Base-by-base conservation (phyloP, 495 filamentous ascomycete species). In the Collariella sp. region DNA sequence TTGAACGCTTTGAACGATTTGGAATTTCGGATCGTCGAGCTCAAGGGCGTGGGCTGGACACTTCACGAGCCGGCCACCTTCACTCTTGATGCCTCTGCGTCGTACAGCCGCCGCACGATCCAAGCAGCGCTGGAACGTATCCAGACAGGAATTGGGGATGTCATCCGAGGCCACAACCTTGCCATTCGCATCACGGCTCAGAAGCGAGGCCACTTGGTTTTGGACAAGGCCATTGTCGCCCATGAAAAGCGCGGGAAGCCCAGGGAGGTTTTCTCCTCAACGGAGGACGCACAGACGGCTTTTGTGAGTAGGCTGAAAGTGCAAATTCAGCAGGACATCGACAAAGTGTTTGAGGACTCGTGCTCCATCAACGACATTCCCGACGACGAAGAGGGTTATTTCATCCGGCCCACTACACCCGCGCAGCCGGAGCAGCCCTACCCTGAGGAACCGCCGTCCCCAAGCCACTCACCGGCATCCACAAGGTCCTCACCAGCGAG, bases 191-290 rank as follows among this genome's bases (percentile, higher is more conserved):
- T 77, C 65, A 68, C 49, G 7, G 73, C 70, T 7, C 63, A 72
- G 48, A 77, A 77, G 49, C 64, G 74, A 33, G 73, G 73, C 0
- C 74, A 77, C 48, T 62, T 74, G 13, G 59, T 77, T 10, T 45
- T 77, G 34, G 69, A 75, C 50, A 76, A 75, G 55, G 72, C 71
- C 6, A 67, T 76, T 7, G 67, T 76, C 2, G 64, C 73, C 12
- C 67, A 67, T 22, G 67, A 71, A 22, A 62, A 61, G 40, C 57
- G 41, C 13, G 64, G 59, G 9, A 51, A 29, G 16, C 40, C 50
- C 2, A 49, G 20, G 42, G 62, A 68, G 52, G 29, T 12, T 7
- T 64, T 62, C 33, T 10, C 40, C 5, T 64, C 58, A 23, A 54
- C 34, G 4, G 54, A 63, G 18, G 60, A 67, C 7, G 63, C 61